Percentiles rank a stretch among this genome's conserved stretches.
Evolutionary conservation across 202 grass and related monocot genomes (phyloP).

Genomic region (Schoenoplectus tabernaemontani): DNA sequence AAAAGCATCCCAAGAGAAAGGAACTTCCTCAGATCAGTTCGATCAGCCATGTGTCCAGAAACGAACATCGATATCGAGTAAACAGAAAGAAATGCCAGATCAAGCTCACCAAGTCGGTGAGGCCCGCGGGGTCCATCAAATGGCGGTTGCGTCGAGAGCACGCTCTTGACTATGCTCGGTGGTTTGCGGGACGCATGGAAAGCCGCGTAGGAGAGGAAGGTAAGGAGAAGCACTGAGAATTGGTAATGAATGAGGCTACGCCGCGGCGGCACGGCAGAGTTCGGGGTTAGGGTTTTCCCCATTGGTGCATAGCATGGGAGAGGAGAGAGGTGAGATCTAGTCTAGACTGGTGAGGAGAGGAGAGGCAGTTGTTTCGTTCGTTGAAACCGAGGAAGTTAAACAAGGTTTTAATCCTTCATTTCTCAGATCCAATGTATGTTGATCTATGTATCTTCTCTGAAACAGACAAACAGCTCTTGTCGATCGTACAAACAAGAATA

Average conservation of each 20-base stretch:
- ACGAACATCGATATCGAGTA: slow-evolving; percentile 79
- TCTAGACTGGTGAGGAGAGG: no score
- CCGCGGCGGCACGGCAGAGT: background rate
- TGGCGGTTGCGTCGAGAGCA: slow-evolving; percentile 44
- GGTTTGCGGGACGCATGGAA: slow-evolving; percentile 98
- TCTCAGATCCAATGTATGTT: no score
- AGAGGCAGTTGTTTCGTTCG: background rate
- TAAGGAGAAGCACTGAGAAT: slow-evolving; percentile 52
- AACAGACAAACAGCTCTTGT: no score
- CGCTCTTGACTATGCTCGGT: slow-evolving; percentile 89
- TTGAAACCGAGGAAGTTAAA: background rate
- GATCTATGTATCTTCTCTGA: no score
- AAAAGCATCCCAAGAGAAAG: slow-evolving; percentile 75
- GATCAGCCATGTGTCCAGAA: slow-evolving; percentile 79
- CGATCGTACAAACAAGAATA: no score
- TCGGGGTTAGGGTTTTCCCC: background rate
- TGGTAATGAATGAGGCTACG: slow-evolving; percentile 36
- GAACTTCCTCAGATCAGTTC: slow-evolving; percentile 72
- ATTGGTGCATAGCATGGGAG: background rate
- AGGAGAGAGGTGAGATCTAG: background rate
- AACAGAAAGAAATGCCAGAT: slow-evolving; percentile 75
- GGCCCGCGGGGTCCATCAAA: slow-evolving; percentile 58
- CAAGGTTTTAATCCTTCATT: background rate
- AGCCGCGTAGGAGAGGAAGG: slow-evolving; percentile 65
- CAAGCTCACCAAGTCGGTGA: slow-evolving; percentile 83